Base-by-base conservation (phyloP, 306 rosid genomes). In the Cucurbita moschata region DNA sequence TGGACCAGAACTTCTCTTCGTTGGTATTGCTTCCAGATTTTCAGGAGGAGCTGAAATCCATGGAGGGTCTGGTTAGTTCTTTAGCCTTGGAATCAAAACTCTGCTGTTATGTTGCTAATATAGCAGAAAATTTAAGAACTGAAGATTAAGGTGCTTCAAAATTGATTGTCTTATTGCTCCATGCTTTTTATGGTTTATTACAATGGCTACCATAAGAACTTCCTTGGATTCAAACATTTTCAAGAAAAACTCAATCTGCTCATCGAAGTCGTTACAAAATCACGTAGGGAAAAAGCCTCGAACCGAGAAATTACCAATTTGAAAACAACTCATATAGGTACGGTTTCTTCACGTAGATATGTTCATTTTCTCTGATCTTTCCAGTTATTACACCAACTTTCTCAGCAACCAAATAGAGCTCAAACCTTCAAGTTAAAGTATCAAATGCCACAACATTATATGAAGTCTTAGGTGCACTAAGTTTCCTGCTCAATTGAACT, bases 1-100 rank as follows among this genome's bases (percentile, higher is more conserved):
- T 94, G 70, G 95, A 94, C 77, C 96, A 81, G 82, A 85, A 86
- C 55, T 87, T 85, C 77, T 85, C 98, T 56, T 75, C 90, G 5
- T 58, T 90, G 81, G 91, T 86, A 47, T 82, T 94, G 78, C 89
- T 87, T 82, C 82, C 87, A 19, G 85, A 84, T 78, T 88, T 88
- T 84, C 96, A 87, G 1, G 85, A 84, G 73, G 96, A 90, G 86
- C 79, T 94, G 77, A 85, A 85, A 65, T 79, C 75, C 4, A 76
- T 88, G 71, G 88, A 79, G 62, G 42, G 62, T 62, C 37, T 69
- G 76, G 91, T 86, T 68, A 73, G 73, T 64, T 83, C 87, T 78
- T 83, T 87, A 67, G 77, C 94, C 75, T 70, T 77, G 44, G 94
- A 90, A 78, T 83, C 94, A 49, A 90, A 84, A 80, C 10, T 76